Base-by-base conservation (phyloP, 139 green algal genomes). In the Tetraselmis chui region DNA sequence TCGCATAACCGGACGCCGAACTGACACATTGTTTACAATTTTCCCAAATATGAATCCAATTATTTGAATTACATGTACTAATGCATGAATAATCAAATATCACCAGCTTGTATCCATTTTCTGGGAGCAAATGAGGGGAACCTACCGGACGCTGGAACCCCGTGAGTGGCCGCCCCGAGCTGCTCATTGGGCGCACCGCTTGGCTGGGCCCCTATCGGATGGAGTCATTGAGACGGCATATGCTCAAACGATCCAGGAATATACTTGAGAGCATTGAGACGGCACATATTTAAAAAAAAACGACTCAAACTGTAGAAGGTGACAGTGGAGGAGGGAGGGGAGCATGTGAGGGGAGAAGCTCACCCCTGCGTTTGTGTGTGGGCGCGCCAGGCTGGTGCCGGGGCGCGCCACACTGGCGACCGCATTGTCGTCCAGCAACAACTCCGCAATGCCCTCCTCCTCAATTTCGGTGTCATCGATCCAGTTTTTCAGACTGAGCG, bases 381-480 rank as follows among this genome's bases (percentile, higher is more conserved):
- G 92, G 18, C 90, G 79, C 1, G 84, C 81, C 59, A 95, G 81
- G 0, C 90, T 94, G 2, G 92, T 95, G 2, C 92, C 91, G 11
- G 91, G 89, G 2, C 92, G 79, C 25, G 91, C 86, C 79, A 90
- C 87, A 30, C 90, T 82, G 0, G 90, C 88, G 11, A 88, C 84
- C 28, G 90, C 85, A 83, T 94, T 83, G 75, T 94, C 90, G 81
- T 96, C 92, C 85, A 96, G 84, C 30, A 96, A 81, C 31, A 91
- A 2, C 59, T 96, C 92, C 30, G 87, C 89, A 32, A 93, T 83
- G 26, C 90, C 90, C 90, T 95, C 92, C 78, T 95, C 93, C 79
- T 95, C 92, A 1, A 95, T 85, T 29, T 96, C 93, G 2, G 89
- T 94, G 81, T 96, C 93, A 86, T 96, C 90, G 2, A 96, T 91